Evolutionary conservation across 176 grass and related monocot species (phyloP).

Genomic region (Rhipidocladum racemiflorum): DNA sequence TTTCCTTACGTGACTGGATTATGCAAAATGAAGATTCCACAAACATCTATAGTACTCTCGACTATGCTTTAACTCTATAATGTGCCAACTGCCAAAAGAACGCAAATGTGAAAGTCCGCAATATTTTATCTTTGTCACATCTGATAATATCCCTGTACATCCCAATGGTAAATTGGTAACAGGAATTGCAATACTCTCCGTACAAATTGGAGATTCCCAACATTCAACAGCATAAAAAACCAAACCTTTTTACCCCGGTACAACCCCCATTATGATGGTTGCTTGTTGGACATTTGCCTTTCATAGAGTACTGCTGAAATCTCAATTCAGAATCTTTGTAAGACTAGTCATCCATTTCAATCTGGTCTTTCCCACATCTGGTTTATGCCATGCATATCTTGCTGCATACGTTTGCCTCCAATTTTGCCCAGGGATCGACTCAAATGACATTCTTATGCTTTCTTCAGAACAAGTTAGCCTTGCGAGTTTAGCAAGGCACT

Average conservation of each 20-base stretch:
- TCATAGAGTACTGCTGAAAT: neutral
- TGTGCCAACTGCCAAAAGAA: neutral
- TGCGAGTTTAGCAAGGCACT: neutral
- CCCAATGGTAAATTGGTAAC: slow-evolving; percentile 2
- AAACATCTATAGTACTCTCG: neutral
- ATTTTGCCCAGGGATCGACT: neutral
- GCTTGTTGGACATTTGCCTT: neutral
- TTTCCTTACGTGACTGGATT: neutral
- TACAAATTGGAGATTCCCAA: neutral
- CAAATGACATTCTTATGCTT: neutral
- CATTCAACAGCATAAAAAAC: neutral
- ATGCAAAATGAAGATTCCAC: neutral
- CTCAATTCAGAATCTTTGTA: neutral
- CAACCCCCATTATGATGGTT: neutral
- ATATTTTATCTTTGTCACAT: neutral
- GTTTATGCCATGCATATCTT: neutral
- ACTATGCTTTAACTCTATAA: neutral
- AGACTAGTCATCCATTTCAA: slow-evolving; percentile 7
- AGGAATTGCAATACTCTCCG: neutral
- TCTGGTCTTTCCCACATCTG: neutral
- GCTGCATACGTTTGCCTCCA: neutral
- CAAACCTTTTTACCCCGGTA: neutral
- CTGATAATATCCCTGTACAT: neutral
- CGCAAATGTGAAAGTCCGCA: neutral
- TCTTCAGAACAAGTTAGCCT: neutral